These are phyloP conservation scores for Helianthus annuus DNA, from an alignment of 129 eudicot genomes.

Conservation along the genomic window DNA sequence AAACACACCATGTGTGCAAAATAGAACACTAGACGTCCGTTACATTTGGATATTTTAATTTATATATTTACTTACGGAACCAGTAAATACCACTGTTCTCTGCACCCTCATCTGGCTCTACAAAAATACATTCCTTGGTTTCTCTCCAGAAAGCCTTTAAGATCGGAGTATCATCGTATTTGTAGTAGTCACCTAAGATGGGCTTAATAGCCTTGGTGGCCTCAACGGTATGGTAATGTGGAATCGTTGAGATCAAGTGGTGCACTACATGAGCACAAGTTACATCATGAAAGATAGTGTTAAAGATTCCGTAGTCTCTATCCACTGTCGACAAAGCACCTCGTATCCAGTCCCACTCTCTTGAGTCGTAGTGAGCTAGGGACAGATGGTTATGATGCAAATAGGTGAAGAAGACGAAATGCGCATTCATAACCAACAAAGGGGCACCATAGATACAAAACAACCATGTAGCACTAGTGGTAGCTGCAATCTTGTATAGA, in stretches of 20 bases:
- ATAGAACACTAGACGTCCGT: neutral
- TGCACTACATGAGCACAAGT: slow-evolving; percentile 36
- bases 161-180: slow-evolving; percentile 29
- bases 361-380: slow-evolving; percentile 34
- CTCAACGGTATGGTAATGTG: slow-evolving; percentile 42
- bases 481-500: slow-evolving; percentile 5
- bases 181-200: slow-evolving; percentile 36
- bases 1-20: neutral
- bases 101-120: slow-evolving; percentile 31
- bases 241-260: slow-evolving; percentile 39
- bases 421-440: slow-evolving; percentile 7
- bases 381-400: slow-evolving; percentile 39
- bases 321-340: slow-evolving; percentile 40
- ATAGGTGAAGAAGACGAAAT: slow-evolving; percentile 24
- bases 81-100: slow-evolving; percentile 40
- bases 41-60: neutral
- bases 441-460: slow-evolving; percentile 34
- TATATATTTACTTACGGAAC: slow-evolving; percentile 24
- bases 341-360: slow-evolving; percentile 47
- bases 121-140: slow-evolving; percentile 30
- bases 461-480: slow-evolving; percentile 27
- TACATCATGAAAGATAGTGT: slow-evolving; percentile 32
- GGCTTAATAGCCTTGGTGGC: slow-evolving; percentile 39
- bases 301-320: slow-evolving; percentile 35
- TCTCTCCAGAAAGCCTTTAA: slow-evolving; percentile 35